phyloP scores from a whole-genome alignment of 108 stramenopile species.

The Asterionellopsis glacialis region DNA sequence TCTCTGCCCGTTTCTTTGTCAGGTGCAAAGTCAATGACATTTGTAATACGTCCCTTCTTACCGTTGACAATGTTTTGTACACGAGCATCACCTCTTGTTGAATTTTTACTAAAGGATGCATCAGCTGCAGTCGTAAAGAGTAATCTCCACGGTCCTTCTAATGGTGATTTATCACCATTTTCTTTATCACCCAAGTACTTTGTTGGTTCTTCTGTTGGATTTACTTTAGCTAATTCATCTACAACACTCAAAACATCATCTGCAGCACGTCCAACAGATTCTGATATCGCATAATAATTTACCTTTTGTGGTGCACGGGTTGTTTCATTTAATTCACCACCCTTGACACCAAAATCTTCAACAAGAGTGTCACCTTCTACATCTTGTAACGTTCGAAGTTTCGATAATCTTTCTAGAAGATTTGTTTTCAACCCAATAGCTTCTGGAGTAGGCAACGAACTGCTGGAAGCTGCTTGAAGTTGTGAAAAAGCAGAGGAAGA shows the following conservation, averaged over 20 bases:
- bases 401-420: constrained; percentile 23
- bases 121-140: constrained; percentile 65
- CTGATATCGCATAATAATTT: constrained; percentile 46
- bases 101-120: constrained; percentile 33
- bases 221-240: constrained; percentile 12
- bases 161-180: constrained; percentile 16
- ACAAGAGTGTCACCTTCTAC: constrained; percentile 44
- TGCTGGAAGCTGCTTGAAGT: too few relatives aligned
- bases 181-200: constrained; percentile 20
- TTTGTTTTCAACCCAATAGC: constrained; percentile 20
- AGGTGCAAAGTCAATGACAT: constrained; percentile 33
- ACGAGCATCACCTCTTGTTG: constrained; percentile 37
- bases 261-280: constrained; percentile 42
- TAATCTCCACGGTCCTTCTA: constrained; percentile 53
- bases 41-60: constrained; percentile 23
- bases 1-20: constrained; percentile 6
- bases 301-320: constrained; percentile 51
- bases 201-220: constrained; percentile 24
- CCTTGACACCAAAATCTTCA: constrained; percentile 51
- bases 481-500: too few relatives aligned
- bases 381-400: constrained; percentile 30
- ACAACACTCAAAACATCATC: constrained; percentile 29
- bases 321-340: constrained; percentile 50
- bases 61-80: constrained; percentile 35
- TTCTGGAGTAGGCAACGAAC: neutral